A percentile compares a stretch with the other conserved stretches of the same genome.
Evolutionary conservation across 2,329 filamentous ascomycete species (phyloP).

Genomic region (Tolypocladium tropicale): DNA sequence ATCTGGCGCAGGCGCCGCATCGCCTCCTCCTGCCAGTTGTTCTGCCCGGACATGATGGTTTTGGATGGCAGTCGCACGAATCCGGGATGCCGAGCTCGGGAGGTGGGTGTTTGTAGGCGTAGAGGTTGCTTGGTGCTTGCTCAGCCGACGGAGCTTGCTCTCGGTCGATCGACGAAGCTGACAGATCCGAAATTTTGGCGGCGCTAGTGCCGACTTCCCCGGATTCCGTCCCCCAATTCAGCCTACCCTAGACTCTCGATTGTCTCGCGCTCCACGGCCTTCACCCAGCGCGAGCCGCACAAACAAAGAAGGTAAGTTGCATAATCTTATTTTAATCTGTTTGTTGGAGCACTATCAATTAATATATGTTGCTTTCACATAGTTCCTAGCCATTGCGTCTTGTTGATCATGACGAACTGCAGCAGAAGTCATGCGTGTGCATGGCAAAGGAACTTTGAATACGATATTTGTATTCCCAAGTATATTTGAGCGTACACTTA

Average conservation of each 20-base stretch:
- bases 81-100: background rate
- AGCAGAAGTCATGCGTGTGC: too few relatives aligned
- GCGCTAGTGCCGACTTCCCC: background rate
- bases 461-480: too few relatives aligned
- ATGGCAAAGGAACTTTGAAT: too few relatives aligned
- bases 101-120: background rate
- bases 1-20: constrained; percentile 40
- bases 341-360: too few relatives aligned
- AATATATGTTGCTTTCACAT: too few relatives aligned
- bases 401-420: too few relatives aligned
- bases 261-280: background rate
- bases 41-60: constrained; percentile 20
- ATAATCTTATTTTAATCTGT: too few relatives aligned
- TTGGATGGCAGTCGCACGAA: background rate
- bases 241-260: background rate
- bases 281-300: background rate
- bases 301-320: too few relatives aligned
- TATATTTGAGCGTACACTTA: too few relatives aligned
- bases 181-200: constrained; percentile 1
- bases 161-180: constrained; percentile 2
- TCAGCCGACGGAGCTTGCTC: background rate
- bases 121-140: background rate
- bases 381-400: too few relatives aligned
- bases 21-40: constrained; percentile 39
- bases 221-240: background rate